phyloP scores from a whole-genome alignment of 2,329 filamentous ascomycete species.

The Geosmithia putterillii region DNA sequence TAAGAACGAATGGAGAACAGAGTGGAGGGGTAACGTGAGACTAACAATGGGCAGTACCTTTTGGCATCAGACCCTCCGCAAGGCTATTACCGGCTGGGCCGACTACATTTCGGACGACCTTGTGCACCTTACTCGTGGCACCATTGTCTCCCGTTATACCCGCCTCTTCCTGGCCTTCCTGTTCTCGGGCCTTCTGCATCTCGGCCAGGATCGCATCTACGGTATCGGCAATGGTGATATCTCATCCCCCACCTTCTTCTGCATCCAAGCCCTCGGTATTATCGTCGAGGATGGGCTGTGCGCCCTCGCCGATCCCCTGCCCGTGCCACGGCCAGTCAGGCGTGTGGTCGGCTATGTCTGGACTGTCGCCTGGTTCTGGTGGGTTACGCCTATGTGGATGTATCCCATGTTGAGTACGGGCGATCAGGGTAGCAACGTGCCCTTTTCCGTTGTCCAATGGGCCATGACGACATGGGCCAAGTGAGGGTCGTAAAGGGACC shows the following conservation, averaged over 20 bases:
- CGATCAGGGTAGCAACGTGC: not conserved
- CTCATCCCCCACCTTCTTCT: slow-evolving; percentile 2
- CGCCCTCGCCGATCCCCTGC: not conserved
- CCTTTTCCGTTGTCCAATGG: not conserved
- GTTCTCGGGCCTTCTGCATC: slow-evolving; percentile 2
- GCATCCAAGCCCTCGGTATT: slow-evolving; percentile 4
- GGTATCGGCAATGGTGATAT: not conserved
- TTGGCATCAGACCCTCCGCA: slow-evolving; percentile 5
- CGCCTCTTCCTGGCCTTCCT: slow-evolving; percentile 4
- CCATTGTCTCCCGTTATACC: slow-evolving; percentile 1
- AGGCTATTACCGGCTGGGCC: slow-evolving; percentile 1
- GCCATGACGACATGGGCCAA: too few relatives aligned
- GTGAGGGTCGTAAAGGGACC: too few relatives aligned
- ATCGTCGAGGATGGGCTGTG: slow-evolving; percentile 4
- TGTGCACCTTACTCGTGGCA: not conserved
- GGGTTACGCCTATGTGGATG: slow-evolving; percentile 1
- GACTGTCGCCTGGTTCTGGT: slow-evolving; percentile 1
- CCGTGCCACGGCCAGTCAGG: not conserved
- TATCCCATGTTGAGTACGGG: not conserved
- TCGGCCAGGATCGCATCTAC: slow-evolving; percentile 1
- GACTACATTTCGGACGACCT: slow-evolving; percentile 4
- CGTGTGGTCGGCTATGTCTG: slow-evolving; percentile 2
- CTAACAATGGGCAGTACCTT: not conserved
- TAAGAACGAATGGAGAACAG: not conserved
- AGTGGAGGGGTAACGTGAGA: too few relatives aligned